Percentiles rank a stretch among this genome's conserved stretches.
These are phyloP conservation scores for Vaccinium vitisidaea DNA, from an alignment of 148 eudicot genomes.

Conservation along the genomic window DNA sequence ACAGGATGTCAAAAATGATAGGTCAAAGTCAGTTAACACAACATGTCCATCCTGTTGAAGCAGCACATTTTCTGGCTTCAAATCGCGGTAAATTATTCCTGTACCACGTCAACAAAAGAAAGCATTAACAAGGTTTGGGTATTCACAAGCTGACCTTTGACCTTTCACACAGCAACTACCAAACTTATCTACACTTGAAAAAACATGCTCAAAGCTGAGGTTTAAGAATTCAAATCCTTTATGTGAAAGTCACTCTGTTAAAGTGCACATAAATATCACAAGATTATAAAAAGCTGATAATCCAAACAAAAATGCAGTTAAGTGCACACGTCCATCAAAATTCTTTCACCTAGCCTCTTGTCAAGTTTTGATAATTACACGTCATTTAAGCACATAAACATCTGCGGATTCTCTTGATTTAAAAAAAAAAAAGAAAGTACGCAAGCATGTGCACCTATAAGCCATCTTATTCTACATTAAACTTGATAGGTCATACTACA, in stretches of 20 bases:
- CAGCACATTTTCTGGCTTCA: slow-evolving; percentile 93
- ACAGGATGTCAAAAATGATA: slow-evolving; percentile 75
- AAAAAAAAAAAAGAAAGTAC: neutral
- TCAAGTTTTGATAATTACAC: neutral
- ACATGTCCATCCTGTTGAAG: slow-evolving; percentile 85
- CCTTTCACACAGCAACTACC: neutral
- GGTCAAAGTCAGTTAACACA: slow-evolving; percentile 91
- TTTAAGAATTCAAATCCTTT: neutral
- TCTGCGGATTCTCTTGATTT: neutral
- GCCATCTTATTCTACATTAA: neutral
- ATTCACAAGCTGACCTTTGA: neutral
- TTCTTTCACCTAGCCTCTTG: neutral
- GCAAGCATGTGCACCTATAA: neutral
- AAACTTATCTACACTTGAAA: neutral
- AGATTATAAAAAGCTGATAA: neutral
- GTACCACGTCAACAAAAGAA: slow-evolving; percentile 23
- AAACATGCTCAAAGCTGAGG: slow-evolving; percentile 8
- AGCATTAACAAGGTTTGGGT: slow-evolving; percentile 3
- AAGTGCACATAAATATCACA: neutral
- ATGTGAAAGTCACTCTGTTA: neutral
- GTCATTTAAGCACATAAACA: neutral
- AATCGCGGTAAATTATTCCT: slow-evolving; percentile 93
- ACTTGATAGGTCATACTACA: neutral
- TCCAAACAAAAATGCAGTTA: neutral
- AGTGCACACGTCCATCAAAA: neutral